Conservation (phyloP, 2,329 filamentous ascomycete species). For the Botrytis sinoallii region DNA sequence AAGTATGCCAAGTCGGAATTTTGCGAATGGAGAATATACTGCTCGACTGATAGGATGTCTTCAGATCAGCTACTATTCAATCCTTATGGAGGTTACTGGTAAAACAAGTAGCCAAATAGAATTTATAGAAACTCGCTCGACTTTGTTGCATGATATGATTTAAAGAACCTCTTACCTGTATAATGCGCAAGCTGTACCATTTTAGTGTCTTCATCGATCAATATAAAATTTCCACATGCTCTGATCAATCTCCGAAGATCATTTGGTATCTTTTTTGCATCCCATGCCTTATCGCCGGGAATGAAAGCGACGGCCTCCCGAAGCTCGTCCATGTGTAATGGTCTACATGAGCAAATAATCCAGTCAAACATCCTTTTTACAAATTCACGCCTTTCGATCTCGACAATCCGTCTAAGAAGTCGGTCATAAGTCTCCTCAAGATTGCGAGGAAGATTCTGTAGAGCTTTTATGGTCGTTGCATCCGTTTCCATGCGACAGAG, state of each 20-base stretch:
- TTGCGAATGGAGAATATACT: neutral
- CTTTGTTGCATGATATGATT: neutral
- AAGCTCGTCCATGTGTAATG: conserved; percentile 19
- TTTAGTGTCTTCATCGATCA: conserved; percentile 4
- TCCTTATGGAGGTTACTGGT: accelerated
- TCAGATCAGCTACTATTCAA: neutral
- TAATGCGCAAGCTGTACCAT: no score
- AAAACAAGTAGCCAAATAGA: neutral
- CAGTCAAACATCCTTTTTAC: conserved; percentile 23
- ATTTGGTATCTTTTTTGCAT: conserved; percentile 8
- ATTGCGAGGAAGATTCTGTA: conserved; percentile 21
- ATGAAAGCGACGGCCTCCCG: conserved; percentile 19
- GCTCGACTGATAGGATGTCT: neutral
- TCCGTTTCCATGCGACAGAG: conserved; percentile 20
- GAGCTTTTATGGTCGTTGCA: conserved; percentile 12
- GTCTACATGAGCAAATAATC: conserved; percentile 21
- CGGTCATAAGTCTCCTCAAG: conserved; percentile 24
- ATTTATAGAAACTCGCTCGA: no score
- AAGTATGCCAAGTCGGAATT: neutral
- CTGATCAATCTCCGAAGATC: conserved; percentile 3
- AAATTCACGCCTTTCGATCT: conserved; percentile 12
- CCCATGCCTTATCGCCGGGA: neutral
- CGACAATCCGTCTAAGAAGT: conserved; percentile 19
- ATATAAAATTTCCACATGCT: neutral
- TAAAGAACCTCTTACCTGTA: neutral